These are phyloP conservation scores for Tetrapisispora taiwanensis DNA, from an alignment of 805 yeast species.

Conservation along the genomic window DNA sequence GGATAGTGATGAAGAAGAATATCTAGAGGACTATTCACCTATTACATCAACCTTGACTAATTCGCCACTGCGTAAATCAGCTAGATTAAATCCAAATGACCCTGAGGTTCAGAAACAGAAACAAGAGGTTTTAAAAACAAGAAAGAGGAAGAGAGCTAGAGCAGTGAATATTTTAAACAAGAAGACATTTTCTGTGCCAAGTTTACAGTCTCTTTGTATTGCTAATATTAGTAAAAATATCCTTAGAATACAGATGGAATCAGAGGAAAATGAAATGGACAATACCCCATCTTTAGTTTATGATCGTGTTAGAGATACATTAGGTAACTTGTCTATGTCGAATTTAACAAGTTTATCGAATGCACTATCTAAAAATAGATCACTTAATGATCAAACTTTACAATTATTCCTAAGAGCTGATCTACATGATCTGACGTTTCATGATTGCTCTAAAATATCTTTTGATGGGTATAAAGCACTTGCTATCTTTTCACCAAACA, in stretches of 20 bases:
- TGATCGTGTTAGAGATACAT: constrained; percentile 39
- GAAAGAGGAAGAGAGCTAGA: constrained; percentile 64
- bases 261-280: constrained; percentile 7
- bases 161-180: constrained; percentile 80
- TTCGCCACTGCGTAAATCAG: constrained; percentile 3
- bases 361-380: constrained; percentile 74
- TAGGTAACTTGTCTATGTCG: constrained; percentile 76
- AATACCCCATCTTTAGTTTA: constrained; percentile 7
- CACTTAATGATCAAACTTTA: constrained; percentile 62
- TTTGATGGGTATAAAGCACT: constrained; percentile 56
- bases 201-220: constrained; percentile 78
- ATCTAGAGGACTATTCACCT: constrained; percentile 4
- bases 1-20: constrained; percentile 28
- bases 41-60: not conserved
- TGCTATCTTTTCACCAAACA: constrained; percentile 68
- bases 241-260: constrained; percentile 14
- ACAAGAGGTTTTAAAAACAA: constrained; percentile 42
- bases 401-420: constrained; percentile 60
- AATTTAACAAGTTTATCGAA: constrained; percentile 64
- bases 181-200: constrained; percentile 50
- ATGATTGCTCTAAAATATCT: constrained; percentile 85
- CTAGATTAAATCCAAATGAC: constrained; percentile 4
- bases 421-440: constrained; percentile 51
- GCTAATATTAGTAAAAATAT: constrained; percentile 43
- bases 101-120: constrained; percentile 18